These are phyloP conservation scores for Clarireedia sp. DNA, from an alignment of 2,329 filamentous ascomycete species.

Conservation along the genomic window DNA sequence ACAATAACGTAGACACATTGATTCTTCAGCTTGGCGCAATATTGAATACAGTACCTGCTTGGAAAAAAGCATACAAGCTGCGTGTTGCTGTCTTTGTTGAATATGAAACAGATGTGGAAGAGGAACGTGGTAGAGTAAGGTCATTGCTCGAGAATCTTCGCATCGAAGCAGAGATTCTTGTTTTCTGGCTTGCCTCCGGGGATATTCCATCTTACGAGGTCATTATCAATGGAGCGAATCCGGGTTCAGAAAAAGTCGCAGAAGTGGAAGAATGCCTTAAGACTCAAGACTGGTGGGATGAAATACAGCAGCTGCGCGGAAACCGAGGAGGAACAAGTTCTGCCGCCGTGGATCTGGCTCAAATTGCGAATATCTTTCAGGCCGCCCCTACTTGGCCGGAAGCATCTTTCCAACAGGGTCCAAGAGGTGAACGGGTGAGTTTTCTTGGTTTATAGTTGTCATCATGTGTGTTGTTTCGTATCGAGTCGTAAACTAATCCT, in stretches of 20 bases:
- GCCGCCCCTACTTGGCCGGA: slow-evolving; percentile 42
- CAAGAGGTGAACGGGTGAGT: slow-evolving; percentile 32
- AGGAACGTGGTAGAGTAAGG: slow-evolving; percentile 65
- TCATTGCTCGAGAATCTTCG: slow-evolving; percentile 71
- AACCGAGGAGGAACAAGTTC: slow-evolving; percentile 28
- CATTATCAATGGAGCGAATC: slow-evolving; percentile 63
- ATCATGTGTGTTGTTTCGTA: background rate
- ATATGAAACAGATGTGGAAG: slow-evolving; percentile 74
- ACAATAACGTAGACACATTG: slow-evolving; percentile 52
- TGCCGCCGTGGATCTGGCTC: slow-evolving; percentile 34
- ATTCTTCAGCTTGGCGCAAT: slow-evolving; percentile 84
- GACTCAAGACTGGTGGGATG: slow-evolving; percentile 76
- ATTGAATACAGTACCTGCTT: slow-evolving; percentile 69
- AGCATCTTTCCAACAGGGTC: slow-evolving; percentile 43
- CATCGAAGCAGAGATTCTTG: slow-evolving; percentile 70
- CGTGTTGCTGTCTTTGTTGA: slow-evolving; percentile 84
- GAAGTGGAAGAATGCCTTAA: slow-evolving; percentile 59
- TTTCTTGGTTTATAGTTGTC: background rate
- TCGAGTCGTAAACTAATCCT: background rate
- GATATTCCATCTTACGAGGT: slow-evolving; percentile 64
- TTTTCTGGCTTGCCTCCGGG: slow-evolving; percentile 75
- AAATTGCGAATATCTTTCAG: slow-evolving; percentile 36
- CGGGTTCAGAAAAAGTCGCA: slow-evolving; percentile 47
- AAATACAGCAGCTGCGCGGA: slow-evolving; percentile 52
- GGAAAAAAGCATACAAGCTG: slow-evolving; percentile 65